These are phyloP conservation scores for Gypsophila paniculata DNA, from an alignment of 179 eudicot species.

Conservation along the genomic window DNA sequence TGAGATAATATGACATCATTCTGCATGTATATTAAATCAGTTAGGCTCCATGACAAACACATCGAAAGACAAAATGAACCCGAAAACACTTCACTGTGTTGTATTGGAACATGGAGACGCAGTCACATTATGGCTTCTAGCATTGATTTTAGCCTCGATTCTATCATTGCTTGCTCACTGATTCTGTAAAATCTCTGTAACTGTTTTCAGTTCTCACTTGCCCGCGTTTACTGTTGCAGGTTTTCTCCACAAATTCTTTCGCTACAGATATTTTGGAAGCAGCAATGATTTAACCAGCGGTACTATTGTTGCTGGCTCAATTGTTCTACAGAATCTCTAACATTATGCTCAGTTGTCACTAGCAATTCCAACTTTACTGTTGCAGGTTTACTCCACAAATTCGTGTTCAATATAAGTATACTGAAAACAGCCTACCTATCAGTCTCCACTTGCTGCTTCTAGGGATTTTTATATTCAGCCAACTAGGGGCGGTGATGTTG, in stretches of 20 bases:
- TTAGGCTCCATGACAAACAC: not conserved
- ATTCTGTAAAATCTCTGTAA: not conserved
- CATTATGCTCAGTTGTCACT: not conserved
- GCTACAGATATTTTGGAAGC: no score
- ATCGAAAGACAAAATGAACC: not conserved
- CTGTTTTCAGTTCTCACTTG: not conserved
- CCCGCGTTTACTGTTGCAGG: no score
- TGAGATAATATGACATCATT: constrained; percentile 38
- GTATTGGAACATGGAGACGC: not conserved
- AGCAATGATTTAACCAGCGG: not conserved
- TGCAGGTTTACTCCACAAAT: constrained; percentile 1
- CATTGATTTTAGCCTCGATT: not conserved
- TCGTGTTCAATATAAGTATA: not conserved
- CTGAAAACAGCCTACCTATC: constrained; percentile 3
- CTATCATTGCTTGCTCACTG: not conserved
- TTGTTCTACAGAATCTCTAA: not conserved
- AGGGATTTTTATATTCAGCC: not conserved
- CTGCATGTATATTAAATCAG: constrained; percentile 29
- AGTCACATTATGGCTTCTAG: not conserved
- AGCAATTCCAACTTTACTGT: not conserved
- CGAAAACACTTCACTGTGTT: not conserved
- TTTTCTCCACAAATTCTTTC: no score
- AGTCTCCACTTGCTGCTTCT: constrained; percentile 8
- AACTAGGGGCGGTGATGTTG: not conserved
- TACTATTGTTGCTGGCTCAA: not conserved